Percentiles rank a stretch among this genome's conserved stretches.
Conservation (phyloP, 352 stramenopile genomes). For the Pythium volutum region DNA sequence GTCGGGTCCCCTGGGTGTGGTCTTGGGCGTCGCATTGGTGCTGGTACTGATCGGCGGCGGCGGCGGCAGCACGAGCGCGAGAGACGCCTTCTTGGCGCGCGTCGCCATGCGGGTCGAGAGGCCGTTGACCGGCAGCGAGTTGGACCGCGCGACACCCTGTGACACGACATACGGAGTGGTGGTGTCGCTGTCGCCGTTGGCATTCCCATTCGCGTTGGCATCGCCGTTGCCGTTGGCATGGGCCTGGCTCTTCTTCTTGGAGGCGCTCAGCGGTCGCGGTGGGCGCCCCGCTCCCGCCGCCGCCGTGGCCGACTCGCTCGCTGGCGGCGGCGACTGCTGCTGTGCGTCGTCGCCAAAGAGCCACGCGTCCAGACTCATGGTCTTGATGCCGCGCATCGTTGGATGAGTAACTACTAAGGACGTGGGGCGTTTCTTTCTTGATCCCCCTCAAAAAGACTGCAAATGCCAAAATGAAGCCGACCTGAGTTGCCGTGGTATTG, state of each 20-base stretch:
- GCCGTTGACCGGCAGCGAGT: slow-evolving; percentile 33
- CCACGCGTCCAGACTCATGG: slow-evolving; percentile 75
- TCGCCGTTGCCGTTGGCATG: background rate
- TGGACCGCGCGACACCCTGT: slow-evolving; percentile 19
- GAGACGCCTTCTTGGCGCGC: slow-evolving; percentile 32
- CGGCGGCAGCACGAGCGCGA: slow-evolving; percentile 14
- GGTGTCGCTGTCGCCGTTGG: background rate
- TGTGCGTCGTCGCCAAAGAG: slow-evolving; percentile 72
- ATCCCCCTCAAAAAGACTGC: background rate
- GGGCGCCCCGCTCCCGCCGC: background rate
- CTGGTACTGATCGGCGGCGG: background rate
- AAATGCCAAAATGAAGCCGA: slow-evolving; percentile 4
- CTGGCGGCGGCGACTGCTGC: background rate
- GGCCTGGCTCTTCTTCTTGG: slow-evolving; percentile 10
- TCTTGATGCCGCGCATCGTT: slow-evolving; percentile 48
- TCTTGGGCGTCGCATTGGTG: background rate
- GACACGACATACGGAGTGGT: background rate
- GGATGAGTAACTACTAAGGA: background rate
- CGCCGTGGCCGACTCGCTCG: slow-evolving; percentile 1
- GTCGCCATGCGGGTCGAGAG: slow-evolving; percentile 19
- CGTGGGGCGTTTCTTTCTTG: background rate
- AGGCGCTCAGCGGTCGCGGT: slow-evolving; percentile 7
- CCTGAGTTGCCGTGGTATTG: slow-evolving; percentile 11
- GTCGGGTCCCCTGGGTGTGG: background rate
- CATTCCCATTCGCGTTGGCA: background rate